These are phyloP conservation scores for Cicer chorassanicum DNA, from an alignment of 306 rosid genomes.

Conservation along the genomic window DNA sequence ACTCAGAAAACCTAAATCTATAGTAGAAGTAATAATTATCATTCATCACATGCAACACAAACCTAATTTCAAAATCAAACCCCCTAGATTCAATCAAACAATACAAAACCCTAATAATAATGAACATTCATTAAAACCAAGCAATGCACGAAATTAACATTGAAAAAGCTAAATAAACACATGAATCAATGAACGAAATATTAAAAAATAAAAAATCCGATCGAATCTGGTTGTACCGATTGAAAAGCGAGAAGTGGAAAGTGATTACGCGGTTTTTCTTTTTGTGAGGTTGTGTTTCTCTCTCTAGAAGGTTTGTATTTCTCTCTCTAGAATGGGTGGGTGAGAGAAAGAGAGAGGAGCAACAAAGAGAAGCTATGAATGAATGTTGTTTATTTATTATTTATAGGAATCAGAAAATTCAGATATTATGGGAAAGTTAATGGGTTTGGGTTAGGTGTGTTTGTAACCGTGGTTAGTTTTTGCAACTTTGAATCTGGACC, in stretches of 20 bases:
- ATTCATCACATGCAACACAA: constrained; percentile 44
- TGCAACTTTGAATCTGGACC: not conserved
- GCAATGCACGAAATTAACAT: constrained; percentile 7
- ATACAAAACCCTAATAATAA: not conserved
- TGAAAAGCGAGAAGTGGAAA: not conserved
- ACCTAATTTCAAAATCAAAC: not conserved
- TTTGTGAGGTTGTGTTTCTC: not conserved
- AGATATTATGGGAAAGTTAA: not conserved
- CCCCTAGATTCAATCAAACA: constrained; percentile 44
- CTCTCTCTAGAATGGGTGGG: constrained; percentile 26
- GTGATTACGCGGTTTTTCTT: not conserved
- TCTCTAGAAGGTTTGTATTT: constrained; percentile 3
- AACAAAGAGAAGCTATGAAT: not conserved
- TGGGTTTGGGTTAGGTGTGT: not conserved
- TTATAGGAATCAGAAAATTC: not conserved
- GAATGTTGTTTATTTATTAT: constrained; percentile 10
- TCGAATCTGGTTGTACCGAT: constrained; percentile 12
- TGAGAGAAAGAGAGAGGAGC: constrained; percentile 1
- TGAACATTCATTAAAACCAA: not conserved
- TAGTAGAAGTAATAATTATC: not conserved
- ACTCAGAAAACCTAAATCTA: constrained; percentile 25
- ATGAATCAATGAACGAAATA: not conserved
- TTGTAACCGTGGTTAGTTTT: not conserved
- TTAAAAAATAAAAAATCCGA: not conserved
- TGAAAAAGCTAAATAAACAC: too few species aligned